Evolutionary conservation across 306 rosid species (phyloP), one percentile per base, ranked within the genome.

Genomic region (Carpinus viminea): DNA sequence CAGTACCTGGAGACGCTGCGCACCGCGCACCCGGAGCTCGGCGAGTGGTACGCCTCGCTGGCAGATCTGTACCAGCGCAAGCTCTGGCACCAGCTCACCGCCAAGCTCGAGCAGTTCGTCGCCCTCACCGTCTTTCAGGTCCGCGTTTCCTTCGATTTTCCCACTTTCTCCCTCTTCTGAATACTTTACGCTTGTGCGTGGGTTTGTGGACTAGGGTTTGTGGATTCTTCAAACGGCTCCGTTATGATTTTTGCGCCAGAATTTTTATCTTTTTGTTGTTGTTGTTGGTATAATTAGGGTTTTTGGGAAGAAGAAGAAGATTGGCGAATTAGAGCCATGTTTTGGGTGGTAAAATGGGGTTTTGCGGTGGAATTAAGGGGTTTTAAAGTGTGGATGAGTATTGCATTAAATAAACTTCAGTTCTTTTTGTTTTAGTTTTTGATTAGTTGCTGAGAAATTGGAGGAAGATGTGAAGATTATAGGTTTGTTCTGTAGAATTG

Each of bases 1-100:
- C 94, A 91, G 73, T 96, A 93, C 94, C 90, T 96, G 45, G 99
- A 96, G 68, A 77, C 97, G 43, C 90, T 92, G 54, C 93, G 99
- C 78, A 91, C 47, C 85, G 82, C 93, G 76, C 97, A 96, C 43
- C 98, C 99, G 6, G 99, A 96, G 80, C 98, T 91, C 16, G 53
- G 83, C 2, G 99, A 96, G 0, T 96, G 99, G 99, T 96, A 88
- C 87, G 87, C 90, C 83, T 87, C 99, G 13, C 94, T 96, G 0
- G 97, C 91, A 79, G 99, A 96, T 96, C 99, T 96, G 87, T 96
- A 96, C 88, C 89, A 96, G 93, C 91, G 85, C 90, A 93, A 96
- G 92, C 96, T 96, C 28, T 96, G 99, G 99, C 99, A 96, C 81
- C 99, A 96, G 87, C 98, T 96, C 71, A 96, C 99, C 50, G 96